Evolutionary conservation across 352 stramenopile genomes (phyloP).

Genomic region (Globisporangium uncinulatum): DNA sequence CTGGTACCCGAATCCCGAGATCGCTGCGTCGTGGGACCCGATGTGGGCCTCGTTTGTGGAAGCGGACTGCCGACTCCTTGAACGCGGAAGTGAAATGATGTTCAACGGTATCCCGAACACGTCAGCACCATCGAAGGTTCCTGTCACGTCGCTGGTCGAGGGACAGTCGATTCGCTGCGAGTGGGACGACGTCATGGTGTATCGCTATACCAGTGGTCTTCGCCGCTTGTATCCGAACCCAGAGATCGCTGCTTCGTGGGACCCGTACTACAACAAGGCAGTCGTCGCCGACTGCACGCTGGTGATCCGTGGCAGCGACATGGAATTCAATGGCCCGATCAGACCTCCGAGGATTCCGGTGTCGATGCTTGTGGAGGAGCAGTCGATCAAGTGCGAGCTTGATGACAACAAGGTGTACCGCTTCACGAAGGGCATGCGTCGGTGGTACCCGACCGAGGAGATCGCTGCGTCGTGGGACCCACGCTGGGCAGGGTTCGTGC

Average conservation of each 20-base stretch:
- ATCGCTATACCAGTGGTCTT: background rate
- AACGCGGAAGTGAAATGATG: constrained; percentile 7
- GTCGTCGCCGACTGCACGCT: constrained; percentile 13
- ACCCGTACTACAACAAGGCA: constrained; percentile 1
- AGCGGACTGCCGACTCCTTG: constrained; percentile 13
- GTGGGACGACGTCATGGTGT: background rate
- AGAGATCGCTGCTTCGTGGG: constrained; percentile 17
- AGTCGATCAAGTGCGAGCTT: constrained; percentile 13
- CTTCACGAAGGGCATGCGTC: constrained; percentile 4
- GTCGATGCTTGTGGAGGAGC: background rate
- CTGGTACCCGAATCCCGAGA: constrained; percentile 14
- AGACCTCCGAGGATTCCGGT: background rate
- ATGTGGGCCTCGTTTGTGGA: constrained; percentile 9
- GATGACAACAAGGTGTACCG: constrained; percentile 6
- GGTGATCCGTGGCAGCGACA: constrained; percentile 7
- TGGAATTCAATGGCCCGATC: background rate
- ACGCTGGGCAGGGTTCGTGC: constrained; percentile 6
- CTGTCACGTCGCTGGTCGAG: background rate
- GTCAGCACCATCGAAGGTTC: background rate
- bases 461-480: constrained; percentile 19
- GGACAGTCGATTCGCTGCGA: constrained; percentile 16
- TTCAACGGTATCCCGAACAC: background rate
- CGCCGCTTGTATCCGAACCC: background rate
- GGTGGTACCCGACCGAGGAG: constrained; percentile 6
- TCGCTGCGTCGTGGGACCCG: constrained; percentile 22